Evolutionary conservation across 176 grass and related monocot genomes (phyloP), one percentile per base, ranked within the genome.

Genomic region (Typha latifolia): DNA sequence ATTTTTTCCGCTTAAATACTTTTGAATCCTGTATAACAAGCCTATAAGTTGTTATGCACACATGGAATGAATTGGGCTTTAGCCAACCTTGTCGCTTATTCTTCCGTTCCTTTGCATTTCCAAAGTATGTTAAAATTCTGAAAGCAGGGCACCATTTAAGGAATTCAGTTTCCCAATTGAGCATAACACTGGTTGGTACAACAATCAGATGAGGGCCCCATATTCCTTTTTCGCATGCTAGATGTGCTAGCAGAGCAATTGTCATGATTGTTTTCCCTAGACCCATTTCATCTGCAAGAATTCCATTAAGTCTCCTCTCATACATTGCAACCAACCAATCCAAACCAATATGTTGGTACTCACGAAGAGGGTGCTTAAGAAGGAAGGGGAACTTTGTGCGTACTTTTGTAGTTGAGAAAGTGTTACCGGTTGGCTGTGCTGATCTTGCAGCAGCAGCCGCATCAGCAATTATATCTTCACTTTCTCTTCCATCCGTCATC

Each of bases 151-250:
- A 90, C 94, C 94, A 99, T 67, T 99, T 99, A 50, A 99, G 76
- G 77, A 99, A 99, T 87, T 99, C 94, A 69, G 94, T 99, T 55
- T 99, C 94, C 94, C 94, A 99, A 73, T 99, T 99, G 32, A 99
- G 82, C 94, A 99, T 93, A 68, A 99, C 94, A 76, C 94, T 99
- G 32, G 94, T 99, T 65, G 94, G 94, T 5, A 99, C 94, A 4
- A 99, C 94, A 21, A 99, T 93, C 64, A 99, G 84, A 87, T 99
- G 94, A 68, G 94, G 94, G n/a, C 94, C 94, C 94, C 94, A 99
- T 73, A 99, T 92, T 13, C 94, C 94, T 78, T 99, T 99, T 49
- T 99, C 94, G 78, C 94, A 99, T 47, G 94, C 94, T 56, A 99
- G 84, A 53, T 99, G 94, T 49, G 89, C 89, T 31, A 99, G 68